Evolutionary conservation across 2,329 filamentous ascomycete genomes (phyloP).

Genomic region (Colletotrichum sojae): DNA sequence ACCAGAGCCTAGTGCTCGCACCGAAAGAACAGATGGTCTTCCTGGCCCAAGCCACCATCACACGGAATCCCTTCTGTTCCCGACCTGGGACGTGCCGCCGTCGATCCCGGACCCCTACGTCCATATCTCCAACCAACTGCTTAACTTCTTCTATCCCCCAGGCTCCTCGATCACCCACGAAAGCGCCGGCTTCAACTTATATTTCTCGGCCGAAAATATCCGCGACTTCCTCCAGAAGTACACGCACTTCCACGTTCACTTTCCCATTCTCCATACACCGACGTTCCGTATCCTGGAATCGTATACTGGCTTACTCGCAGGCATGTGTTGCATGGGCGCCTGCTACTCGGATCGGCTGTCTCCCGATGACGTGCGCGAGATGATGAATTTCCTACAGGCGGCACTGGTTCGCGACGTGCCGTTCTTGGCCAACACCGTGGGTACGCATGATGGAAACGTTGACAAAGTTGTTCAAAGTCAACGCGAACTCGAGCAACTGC

Average conservation of each 20-base stretch:
- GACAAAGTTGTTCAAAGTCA: constrained; percentile 33
- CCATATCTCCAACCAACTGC: constrained; percentile 68
- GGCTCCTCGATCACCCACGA: constrained; percentile 70
- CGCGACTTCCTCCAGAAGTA: constrained; percentile 80
- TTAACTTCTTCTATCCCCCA: constrained; percentile 70
- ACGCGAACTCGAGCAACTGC: constrained; percentile 74
- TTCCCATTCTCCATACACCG: constrained; percentile 79
- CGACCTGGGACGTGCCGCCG: constrained; percentile 63
- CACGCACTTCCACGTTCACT: constrained; percentile 81
- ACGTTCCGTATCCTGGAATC: constrained; percentile 78
- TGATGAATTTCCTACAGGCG: constrained; percentile 75
- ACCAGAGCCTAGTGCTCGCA: constrained; percentile 72
- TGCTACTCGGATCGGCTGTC: constrained; percentile 78
- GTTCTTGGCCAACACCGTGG: constrained; percentile 54
- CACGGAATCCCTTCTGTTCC: constrained; percentile 62
- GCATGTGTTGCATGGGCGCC: constrained; percentile 81
- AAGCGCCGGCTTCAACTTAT: constrained; percentile 69
- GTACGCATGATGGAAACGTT: constrained; percentile 40
- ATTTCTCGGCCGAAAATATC: constrained; percentile 77
- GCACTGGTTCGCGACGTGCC: constrained; percentile 71
- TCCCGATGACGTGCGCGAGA: constrained; percentile 73
- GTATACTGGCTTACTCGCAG: constrained; percentile 76
- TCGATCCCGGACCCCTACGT: constrained; percentile 65
- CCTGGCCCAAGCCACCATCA: constrained; percentile 57
- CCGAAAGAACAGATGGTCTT: constrained; percentile 63